Percentiles rank a stretch among this genome's conserved stretches.
Conservation (phyloP, 2,329 filamentous ascomycete genomes). For the Talaromyces verruculosus region DNA sequence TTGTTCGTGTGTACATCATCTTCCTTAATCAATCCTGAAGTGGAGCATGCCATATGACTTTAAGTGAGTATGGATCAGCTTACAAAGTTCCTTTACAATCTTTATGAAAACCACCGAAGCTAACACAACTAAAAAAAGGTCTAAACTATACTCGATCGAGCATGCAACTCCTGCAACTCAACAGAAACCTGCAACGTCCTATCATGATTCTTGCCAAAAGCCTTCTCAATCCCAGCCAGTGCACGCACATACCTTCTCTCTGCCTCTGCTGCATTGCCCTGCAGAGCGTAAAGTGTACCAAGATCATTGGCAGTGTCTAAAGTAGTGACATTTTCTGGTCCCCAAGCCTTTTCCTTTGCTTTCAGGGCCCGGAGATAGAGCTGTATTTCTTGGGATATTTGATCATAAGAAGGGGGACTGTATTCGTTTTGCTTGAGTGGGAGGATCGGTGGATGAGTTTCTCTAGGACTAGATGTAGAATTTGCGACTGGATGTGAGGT, state of each 20-base stretch:
- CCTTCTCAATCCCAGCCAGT: neutral
- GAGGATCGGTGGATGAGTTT: neutral
- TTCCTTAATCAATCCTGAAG: neutral
- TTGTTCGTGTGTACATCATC: neutral
- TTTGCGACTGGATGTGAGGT: neutral
- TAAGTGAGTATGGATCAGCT: neutral
- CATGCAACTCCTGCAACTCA: neutral
- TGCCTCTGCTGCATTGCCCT: conserved; percentile 3
- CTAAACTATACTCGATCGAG: neutral
- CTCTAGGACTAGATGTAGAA: neutral
- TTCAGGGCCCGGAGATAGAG: conserved; percentile 6
- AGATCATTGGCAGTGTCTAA: conserved; percentile 31
- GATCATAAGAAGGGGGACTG: neutral
- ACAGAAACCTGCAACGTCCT: neutral
- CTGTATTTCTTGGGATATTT: neutral
- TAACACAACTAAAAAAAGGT: neutral
- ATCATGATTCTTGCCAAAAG: neutral
- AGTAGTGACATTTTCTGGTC: conserved; percentile 21
- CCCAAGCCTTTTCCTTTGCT: conserved; percentile 9
- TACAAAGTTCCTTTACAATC: neutral
- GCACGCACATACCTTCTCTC: neutral
- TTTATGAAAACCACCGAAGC: neutral
- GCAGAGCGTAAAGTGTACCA: conserved; percentile 30
- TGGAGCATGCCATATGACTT: neutral
- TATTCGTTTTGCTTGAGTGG: neutral